phyloP scores from a whole-genome alignment of 257 asterid genomes.

The Fraxinus excelsior region DNA sequence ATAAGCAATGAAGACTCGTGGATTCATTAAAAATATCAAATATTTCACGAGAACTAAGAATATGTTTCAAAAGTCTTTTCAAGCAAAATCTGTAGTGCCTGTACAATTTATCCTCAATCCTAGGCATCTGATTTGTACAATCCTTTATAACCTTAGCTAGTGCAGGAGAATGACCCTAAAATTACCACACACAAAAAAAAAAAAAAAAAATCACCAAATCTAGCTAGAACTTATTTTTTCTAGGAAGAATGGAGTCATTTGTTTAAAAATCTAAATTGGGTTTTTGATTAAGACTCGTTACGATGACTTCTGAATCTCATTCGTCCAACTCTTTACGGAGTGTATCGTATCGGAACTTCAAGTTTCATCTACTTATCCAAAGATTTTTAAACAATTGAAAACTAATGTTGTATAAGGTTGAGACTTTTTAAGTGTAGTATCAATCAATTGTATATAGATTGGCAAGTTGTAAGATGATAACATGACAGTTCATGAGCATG shows the following conservation, averaged over 20 bases:
- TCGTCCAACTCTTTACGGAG: neutral
- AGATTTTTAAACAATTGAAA: neutral
- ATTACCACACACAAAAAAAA: neutral
- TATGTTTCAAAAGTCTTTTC: too few relatives aligned
- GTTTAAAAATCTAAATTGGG: neutral
- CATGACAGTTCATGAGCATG: neutral
- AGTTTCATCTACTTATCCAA: neutral
- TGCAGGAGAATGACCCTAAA: neutral
- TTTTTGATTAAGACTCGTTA: neutral
- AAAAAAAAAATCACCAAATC: too few relatives aligned
- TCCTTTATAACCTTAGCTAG: neutral
- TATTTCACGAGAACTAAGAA: too few relatives aligned
- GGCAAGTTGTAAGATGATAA: neutral
- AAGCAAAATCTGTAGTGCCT: neutral
- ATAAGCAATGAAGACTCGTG: too few relatives aligned
- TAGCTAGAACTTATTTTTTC: neutral
- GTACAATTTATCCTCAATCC: neutral
- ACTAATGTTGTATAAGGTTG: neutral
- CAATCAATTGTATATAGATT: neutral
- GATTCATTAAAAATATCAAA: too few relatives aligned
- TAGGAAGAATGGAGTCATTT: neutral
- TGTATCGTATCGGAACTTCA: neutral
- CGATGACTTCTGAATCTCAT: neutral
- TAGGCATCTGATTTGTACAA: neutral
- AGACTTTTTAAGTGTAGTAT: neutral